Conservation (phyloP, 2,329 filamentous ascomycete genomes). For the Xylaria digitata region DNA sequence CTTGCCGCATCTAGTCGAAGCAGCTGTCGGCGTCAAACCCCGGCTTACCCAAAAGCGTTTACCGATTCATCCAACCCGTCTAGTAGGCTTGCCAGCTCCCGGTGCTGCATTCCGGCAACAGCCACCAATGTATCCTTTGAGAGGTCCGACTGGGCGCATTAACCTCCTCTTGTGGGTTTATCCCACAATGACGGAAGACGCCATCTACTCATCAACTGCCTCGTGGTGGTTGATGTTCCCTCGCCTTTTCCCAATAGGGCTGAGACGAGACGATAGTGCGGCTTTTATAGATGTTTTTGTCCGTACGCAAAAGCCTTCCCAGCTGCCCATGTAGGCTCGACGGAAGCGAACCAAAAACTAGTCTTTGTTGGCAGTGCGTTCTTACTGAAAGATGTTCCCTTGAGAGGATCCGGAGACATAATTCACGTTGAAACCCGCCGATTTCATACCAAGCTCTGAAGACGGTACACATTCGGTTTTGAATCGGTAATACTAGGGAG, state of each 20-base stretch:
- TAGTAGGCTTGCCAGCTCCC: conserved; percentile 51
- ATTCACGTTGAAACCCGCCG: conserved; percentile 45
- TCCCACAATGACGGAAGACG: conserved; percentile 60
- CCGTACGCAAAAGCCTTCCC: conserved; percentile 77
- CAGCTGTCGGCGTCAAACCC: conserved; percentile 44
- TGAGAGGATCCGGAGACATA: conserved; percentile 41
- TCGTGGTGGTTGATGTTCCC: conserved; percentile 53
- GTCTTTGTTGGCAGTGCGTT: conserved; percentile 87
- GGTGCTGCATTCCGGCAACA: conserved; percentile 56
- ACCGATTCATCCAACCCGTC: conserved; percentile 45
- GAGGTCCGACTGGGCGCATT: conserved; percentile 69
- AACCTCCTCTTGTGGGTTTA: conserved; percentile 60
- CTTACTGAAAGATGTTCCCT: conserved; percentile 76
- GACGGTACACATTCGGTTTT: conserved; percentile 41
- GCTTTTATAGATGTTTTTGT: conserved; percentile 99
- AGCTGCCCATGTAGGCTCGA: conserved; percentile 51
- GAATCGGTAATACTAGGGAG: conserved; percentile 33
- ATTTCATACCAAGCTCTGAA: conserved; percentile 42
- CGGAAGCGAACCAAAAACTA: conserved; percentile 93
- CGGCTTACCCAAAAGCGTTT: conserved; percentile 34
- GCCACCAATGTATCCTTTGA: conserved; percentile 59
- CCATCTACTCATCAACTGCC: conserved; percentile 55
- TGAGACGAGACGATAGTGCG: conserved; percentile 70
- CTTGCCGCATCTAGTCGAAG: conserved; percentile 42
- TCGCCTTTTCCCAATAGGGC: conserved; percentile 58